These are phyloP conservation scores for Ajuga chamaepitys DNA, from an alignment of 257 asterid genomes.

Conservation along the genomic window DNA sequence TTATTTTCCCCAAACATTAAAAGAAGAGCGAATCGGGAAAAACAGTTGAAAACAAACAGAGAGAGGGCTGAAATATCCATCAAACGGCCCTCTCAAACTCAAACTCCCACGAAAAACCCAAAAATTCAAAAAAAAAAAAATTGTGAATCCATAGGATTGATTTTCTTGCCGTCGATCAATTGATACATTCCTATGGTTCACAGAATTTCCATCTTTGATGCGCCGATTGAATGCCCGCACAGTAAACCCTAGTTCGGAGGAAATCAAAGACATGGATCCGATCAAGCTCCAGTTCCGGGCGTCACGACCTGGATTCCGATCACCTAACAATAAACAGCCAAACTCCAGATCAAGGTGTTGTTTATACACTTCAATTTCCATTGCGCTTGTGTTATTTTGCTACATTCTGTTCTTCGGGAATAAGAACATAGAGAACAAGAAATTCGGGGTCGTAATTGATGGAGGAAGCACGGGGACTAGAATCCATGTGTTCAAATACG, in stretches of 20 bases:
- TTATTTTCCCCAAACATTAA: not conserved
- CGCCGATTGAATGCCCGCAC: conserved; percentile 87
- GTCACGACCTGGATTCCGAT: conserved; percentile 44
- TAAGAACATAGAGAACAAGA: conserved; percentile 16
- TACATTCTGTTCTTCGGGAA: conserved; percentile 44
- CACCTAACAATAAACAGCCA: conserved; percentile 29
- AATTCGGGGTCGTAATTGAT: conserved; percentile 75
- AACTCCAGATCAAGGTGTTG: conserved; percentile 35
- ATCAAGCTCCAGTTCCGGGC: conserved; percentile 55
- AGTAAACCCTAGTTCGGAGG: conserved; percentile 35
- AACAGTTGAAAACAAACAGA: not conserved
- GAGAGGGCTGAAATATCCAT: conserved; percentile 26
- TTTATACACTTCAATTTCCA: conserved; percentile 31
- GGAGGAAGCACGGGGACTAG: conserved; percentile 99
- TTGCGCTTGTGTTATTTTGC: conserved; percentile 30
- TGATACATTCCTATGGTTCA: conserved; percentile 49
- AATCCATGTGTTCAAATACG: conserved; percentile 76
- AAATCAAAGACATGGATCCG: conserved; percentile 55
- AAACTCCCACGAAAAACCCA: not conserved
- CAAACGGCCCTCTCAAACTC: conserved; percentile 27
- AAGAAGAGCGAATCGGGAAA: not conserved
- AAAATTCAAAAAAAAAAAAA: not conserved
- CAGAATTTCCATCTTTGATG: conserved; percentile 60
- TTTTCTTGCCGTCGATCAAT: conserved; percentile 14
- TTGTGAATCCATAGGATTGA: conserved; percentile 30